phyloP scores from a whole-genome alignment of 2,329 filamentous ascomycete species.

The Bisporella sp. region DNA sequence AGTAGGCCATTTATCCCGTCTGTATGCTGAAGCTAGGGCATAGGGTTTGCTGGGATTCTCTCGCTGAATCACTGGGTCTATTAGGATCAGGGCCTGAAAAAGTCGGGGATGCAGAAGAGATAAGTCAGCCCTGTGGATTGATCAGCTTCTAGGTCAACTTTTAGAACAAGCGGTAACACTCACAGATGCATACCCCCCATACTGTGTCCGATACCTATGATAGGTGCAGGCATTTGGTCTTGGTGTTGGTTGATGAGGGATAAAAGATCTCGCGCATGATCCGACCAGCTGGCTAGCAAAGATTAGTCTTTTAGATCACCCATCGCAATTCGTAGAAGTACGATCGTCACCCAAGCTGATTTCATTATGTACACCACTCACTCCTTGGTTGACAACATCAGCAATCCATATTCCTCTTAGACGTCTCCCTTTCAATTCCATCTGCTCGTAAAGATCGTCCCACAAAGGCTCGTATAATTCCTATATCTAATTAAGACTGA shows the following conservation, averaged over 20 bases:
- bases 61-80: conserved; percentile 73
- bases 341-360: conserved; percentile 72
- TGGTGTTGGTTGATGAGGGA: background rate
- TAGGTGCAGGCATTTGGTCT: background rate
- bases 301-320: background rate
- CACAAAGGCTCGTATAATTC: conserved; percentile 88
- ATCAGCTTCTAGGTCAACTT: background rate
- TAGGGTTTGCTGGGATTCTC: conserved; percentile 29
- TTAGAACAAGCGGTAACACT: conserved; percentile 35
- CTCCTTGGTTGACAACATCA: conserved; percentile 75
- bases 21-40: conserved; percentile 55
- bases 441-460: conserved; percentile 63
- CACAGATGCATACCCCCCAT: conserved; percentile 43
- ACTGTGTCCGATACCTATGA: background rate
- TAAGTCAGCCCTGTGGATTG: conserved; percentile 42
- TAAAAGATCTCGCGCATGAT: background rate
- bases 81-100: conserved; percentile 64
- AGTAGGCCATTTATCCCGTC: conserved; percentile 76
- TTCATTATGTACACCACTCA: conserved; percentile 72
- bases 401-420: conserved; percentile 83
- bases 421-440: conserved; percentile 50
- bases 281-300: conserved; percentile 1
- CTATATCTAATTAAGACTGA: conserved; percentile 33
- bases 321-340: conserved; percentile 33
- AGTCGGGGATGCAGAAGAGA: conserved; percentile 73